Evolutionary conservation across 768 basidiomycete genomes (phyloP).

Genomic region (Pulveroboletus frians): DNA sequence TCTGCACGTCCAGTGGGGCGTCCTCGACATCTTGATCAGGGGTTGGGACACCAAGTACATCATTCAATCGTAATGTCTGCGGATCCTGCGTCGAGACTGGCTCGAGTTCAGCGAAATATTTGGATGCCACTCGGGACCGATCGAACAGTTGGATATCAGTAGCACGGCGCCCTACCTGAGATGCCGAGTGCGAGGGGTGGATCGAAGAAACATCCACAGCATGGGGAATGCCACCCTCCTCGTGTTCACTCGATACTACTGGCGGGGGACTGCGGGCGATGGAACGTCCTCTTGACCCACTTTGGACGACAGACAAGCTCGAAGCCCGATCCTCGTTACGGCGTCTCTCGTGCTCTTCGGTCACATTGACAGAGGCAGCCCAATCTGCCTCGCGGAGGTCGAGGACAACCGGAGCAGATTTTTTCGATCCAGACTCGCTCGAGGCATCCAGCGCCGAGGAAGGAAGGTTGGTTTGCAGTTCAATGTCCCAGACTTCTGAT

Average conservation of each 20-base stretch:
- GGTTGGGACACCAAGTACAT: background rate
- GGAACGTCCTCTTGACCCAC: background rate
- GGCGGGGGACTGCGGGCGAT: conserved; percentile 7
- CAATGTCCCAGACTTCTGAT: conserved; percentile 57
- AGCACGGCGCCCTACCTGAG: conserved; percentile 35
- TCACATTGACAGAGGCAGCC: conserved; percentile 14
- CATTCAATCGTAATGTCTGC: background rate
- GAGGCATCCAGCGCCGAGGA: conserved; percentile 17
- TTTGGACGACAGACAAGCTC: background rate
- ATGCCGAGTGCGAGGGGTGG: conserved; percentile 53
- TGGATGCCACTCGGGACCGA: conserved; percentile 4
- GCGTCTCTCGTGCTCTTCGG: background rate
- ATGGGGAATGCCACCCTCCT: background rate
- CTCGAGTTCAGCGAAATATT: conserved; percentile 4
- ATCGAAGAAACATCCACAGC: conserved; percentile 26
- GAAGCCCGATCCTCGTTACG: background rate
- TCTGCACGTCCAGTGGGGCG: background rate
- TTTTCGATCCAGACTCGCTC: conserved; percentile 11
- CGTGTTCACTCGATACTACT: conserved; percentile 24
- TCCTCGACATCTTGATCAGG: background rate
- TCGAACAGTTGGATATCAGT: conserved; percentile 3
- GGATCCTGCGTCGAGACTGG: background rate
- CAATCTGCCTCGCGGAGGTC: conserved; percentile 32
- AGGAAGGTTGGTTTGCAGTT: conserved; percentile 32
- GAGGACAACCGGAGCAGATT: conserved; percentile 31